Evolutionary conservation across 2,329 filamentous ascomycete genomes (phyloP).

Genomic region (Chaetothyriales sp.): DNA sequence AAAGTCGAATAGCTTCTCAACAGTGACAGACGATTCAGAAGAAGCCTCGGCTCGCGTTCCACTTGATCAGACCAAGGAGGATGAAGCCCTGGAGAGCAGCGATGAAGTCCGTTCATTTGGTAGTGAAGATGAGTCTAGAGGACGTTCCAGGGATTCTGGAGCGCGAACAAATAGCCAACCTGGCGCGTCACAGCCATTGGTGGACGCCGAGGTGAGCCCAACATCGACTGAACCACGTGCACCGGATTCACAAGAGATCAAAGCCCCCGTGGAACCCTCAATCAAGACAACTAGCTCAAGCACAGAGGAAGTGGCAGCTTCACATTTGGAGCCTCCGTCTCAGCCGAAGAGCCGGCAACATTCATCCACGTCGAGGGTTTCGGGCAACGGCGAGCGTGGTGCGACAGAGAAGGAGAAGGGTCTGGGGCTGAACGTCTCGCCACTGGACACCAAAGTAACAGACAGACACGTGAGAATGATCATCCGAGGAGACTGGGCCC

Average conservation of each 20-base stretch:
- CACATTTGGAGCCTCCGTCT: slow-evolving; percentile 13
- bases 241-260: slow-evolving; percentile 5
- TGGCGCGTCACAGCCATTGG: slow-evolving; percentile 1
- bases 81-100: slow-evolving; percentile 36
- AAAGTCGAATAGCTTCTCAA: slow-evolving; percentile 21
- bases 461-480: slow-evolving; percentile 80
- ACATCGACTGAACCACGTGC: slow-evolving; percentile 2
- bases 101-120: slow-evolving; percentile 44
- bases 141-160: slow-evolving; percentile 15
- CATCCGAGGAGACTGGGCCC: slow-evolving; percentile 67
- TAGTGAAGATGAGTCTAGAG: slow-evolving; percentile 34
- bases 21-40: slow-evolving; percentile 24
- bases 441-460: slow-evolving; percentile 55
- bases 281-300: slow-evolving; percentile 18
- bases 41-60: slow-evolving; percentile 40
- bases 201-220: slow-evolving; percentile 6
- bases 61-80: slow-evolving; percentile 50
- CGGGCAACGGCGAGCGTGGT: slow-evolving; percentile 19
- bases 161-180: background rate
- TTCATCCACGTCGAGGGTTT: slow-evolving; percentile 16
- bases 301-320: slow-evolving; percentile 2
- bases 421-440: slow-evolving; percentile 64
- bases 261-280: slow-evolving; percentile 17
- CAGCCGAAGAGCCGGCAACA: background rate
- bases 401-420: slow-evolving; percentile 70